Evolutionary conservation across 495 filamentous ascomycete species (phyloP).

Genomic region (Opeltia flavorubescens): DNA sequence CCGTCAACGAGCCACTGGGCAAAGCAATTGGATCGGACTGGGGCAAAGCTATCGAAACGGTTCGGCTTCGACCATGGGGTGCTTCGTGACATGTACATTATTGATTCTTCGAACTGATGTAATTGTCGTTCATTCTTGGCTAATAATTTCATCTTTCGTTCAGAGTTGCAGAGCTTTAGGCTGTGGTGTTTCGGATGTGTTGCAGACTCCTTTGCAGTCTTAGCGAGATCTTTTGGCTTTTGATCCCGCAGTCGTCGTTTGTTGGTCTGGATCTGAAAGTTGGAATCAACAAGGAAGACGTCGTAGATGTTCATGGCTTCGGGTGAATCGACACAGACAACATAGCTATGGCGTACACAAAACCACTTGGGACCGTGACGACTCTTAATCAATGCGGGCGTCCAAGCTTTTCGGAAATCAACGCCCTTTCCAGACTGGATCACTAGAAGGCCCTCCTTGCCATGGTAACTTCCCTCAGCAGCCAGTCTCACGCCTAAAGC

Average conservation of each 20-base stretch:
- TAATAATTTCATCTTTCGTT: conserved; percentile 79
- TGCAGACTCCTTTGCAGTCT: conserved; percentile 43
- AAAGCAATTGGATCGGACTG: conserved; percentile 71
- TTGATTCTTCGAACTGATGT: conserved; percentile 85
- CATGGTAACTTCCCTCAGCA: conserved; percentile 91
- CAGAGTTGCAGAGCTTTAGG: conserved; percentile 70
- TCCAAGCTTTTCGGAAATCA: conserved; percentile 72
- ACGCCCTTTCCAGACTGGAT: conserved; percentile 85
- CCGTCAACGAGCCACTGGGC: conserved; percentile 97
- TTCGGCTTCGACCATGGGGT: conserved; percentile 73
- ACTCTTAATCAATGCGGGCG: conserved; percentile 56
- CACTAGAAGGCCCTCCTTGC: conserved; percentile 88
- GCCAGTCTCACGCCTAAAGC: conserved; percentile 90
- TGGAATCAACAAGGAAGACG: conserved; percentile 83
- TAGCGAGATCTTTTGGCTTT: conserved; percentile 49
- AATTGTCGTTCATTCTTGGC: conserved; percentile 82
- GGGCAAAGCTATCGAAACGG: conserved; percentile 87
- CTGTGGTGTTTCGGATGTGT: conserved; percentile 70
- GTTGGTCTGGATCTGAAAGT: conserved; percentile 65
- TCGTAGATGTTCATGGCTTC: conserved; percentile 99
- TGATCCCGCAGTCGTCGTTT: conserved; percentile 41
- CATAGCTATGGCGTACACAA: conserved; percentile 89
- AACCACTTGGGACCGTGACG: conserved; percentile 94
- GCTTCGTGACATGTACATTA: conserved; percentile 64
- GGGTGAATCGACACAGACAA: conserved; percentile 93